Evolutionary conservation across 345 rosid genomes (phyloP).

Genomic region (Eucalyptus pauciflora): DNA sequence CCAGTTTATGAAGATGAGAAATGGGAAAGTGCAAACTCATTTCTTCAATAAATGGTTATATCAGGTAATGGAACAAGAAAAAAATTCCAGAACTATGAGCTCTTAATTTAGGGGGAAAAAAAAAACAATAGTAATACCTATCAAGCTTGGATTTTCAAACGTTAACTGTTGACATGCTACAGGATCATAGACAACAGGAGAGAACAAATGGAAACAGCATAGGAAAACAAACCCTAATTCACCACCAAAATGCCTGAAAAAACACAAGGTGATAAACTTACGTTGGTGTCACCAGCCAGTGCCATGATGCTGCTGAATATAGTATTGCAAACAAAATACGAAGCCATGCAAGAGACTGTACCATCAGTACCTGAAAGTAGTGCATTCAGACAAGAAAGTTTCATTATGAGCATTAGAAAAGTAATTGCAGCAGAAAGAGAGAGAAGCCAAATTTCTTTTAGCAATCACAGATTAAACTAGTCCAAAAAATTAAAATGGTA

Average conservation of each 20-base stretch:
- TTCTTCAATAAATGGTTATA: neutral
- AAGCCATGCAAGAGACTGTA: conserved; percentile 85
- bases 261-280: conserved; percentile 19
- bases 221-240: neutral
- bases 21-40: neutral
- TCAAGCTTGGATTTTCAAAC: neutral
- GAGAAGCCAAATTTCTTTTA: too few species aligned
- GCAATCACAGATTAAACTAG: neutral
- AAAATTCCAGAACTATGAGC: neutral
- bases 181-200: neutral
- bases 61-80: neutral
- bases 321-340: conserved; percentile 82
- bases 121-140: neutral
- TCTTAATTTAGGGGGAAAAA: neutral
- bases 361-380: conserved; percentile 83
- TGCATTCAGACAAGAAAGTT: neutral
- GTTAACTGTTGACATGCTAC: neutral
- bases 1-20: neutral
- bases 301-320: conserved; percentile 66
- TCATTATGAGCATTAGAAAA: neutral
- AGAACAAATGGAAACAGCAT: neutral
- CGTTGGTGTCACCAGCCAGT: conserved; percentile 56
- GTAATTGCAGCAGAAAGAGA: neutral
- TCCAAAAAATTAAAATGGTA: neutral
- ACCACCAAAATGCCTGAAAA: neutral